Percentiles rank a stretch among this genome's conserved stretches.
These are phyloP conservation scores for Monosporascus cannonballus DNA, from an alignment of 2,329 filamentous ascomycete genomes.

Conservation along the genomic window DNA sequence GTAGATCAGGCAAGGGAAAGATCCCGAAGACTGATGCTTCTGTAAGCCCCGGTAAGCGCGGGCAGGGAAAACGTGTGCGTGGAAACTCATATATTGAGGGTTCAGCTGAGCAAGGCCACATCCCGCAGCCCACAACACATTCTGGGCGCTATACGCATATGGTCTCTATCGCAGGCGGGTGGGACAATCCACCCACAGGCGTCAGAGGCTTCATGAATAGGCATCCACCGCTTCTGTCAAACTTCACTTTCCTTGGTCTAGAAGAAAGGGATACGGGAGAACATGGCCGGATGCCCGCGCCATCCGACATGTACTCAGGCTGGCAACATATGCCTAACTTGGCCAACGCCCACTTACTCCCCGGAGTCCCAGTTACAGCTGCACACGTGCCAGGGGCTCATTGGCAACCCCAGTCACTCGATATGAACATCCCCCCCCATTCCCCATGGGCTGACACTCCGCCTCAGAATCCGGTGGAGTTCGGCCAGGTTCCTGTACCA, in stretches of 20 bases:
- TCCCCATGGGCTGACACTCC: slow-evolving; percentile 24
- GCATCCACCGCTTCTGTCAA: slow-evolving; percentile 29
- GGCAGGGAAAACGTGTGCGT: slow-evolving; percentile 7
- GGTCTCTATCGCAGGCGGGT: slow-evolving; percentile 32
- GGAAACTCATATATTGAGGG: slow-evolving; percentile 15
- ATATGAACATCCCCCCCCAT: slow-evolving; percentile 25
- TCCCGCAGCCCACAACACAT: slow-evolving; percentile 23
- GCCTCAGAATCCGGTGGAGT: slow-evolving; percentile 26
- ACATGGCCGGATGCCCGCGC: slow-evolving; percentile 18
- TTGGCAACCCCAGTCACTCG: slow-evolving; percentile 31
- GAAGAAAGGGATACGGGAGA: slow-evolving; percentile 21
- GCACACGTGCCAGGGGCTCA: slow-evolving; percentile 21
- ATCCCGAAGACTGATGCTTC: slow-evolving; percentile 21
- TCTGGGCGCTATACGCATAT: slow-evolving; percentile 21
- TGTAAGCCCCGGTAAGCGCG: slow-evolving; percentile 11
- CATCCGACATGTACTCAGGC: slow-evolving; percentile 29
- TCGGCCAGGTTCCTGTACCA: slow-evolving; percentile 29
- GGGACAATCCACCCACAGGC: slow-evolving; percentile 31
- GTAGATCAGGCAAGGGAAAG: slow-evolving; percentile 43
- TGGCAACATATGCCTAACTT: slow-evolving; percentile 35
- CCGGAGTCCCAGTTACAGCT: slow-evolving; percentile 25
- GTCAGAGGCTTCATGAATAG: slow-evolving; percentile 28
- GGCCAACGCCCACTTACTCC: slow-evolving; percentile 21
- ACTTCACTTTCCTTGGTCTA: slow-evolving; percentile 24
- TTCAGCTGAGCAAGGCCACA: slow-evolving; percentile 21